Evolutionary conservation across 495 filamentous ascomycete genomes (phyloP).

Genomic region (Sporormia fimetaria): DNA sequence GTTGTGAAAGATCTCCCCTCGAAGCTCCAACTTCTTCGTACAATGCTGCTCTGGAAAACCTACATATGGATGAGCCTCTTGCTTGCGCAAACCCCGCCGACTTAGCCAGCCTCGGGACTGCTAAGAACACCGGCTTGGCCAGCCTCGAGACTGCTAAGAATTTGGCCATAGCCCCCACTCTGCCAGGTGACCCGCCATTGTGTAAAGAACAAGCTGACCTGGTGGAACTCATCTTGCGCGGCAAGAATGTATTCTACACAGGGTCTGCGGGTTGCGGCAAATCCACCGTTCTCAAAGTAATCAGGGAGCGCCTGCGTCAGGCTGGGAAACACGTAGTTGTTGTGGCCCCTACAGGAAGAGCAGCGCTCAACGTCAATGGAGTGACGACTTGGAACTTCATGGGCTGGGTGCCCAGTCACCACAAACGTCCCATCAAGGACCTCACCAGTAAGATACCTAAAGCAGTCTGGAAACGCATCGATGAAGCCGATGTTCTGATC

Average conservation of each 20-base stretch:
- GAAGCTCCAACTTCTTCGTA: too few relatives aligned
- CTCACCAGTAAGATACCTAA: conserved; percentile 21
- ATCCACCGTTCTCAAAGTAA: conserved; percentile 43
- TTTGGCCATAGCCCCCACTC: too few relatives aligned
- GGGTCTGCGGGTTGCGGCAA: conserved; percentile 53
- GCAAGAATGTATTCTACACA: conserved; percentile 50
- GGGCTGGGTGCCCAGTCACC: conserved; percentile 39
- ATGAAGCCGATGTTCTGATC: conserved; percentile 35
- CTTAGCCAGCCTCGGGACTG: too few relatives aligned
- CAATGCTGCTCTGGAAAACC: too few relatives aligned
- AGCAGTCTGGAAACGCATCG: conserved; percentile 27
- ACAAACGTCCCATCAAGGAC: conserved; percentile 25
- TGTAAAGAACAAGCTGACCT: conserved; percentile 39
- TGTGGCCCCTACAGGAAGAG: conserved; percentile 46
- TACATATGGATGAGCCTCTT: too few relatives aligned
- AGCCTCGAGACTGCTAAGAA: too few relatives aligned
- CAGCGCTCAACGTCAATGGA: conserved; percentile 44
- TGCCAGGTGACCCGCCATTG: too few relatives aligned
- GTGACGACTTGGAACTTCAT: conserved; percentile 44
- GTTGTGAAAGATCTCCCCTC: too few relatives aligned
- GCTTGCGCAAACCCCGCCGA: too few relatives aligned
- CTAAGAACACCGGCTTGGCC: too few relatives aligned
- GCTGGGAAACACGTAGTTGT: conserved; percentile 37
- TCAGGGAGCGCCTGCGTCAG: conserved; percentile 32
- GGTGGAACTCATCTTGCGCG: conserved; percentile 38